Conservation (phyloP, 495 filamentous ascomycete species). For the Cudoniella acicularis region DNA sequence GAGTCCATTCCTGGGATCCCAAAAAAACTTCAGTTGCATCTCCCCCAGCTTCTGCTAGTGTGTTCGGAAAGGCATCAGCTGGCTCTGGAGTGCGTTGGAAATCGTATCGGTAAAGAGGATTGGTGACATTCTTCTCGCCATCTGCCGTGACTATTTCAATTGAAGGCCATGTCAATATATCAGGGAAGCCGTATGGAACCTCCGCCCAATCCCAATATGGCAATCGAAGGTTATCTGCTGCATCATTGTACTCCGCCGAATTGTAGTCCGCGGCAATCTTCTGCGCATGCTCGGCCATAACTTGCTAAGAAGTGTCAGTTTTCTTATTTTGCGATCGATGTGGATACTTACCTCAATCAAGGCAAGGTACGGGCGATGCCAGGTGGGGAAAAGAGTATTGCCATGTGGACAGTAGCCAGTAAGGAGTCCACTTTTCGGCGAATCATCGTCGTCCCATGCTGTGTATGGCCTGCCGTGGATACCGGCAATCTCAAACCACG, state of each 20-base stretch:
- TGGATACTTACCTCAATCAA: slow-evolving; percentile 53
- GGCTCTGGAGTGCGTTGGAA: background rate
- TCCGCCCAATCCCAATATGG: slow-evolving; percentile 67
- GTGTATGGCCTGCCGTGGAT: slow-evolving; percentile 60
- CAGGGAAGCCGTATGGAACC: background rate
- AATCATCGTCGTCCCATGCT: slow-evolving; percentile 51
- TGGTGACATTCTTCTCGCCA: background rate
- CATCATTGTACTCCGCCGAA: slow-evolving; percentile 37
- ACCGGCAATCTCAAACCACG: slow-evolving; percentile 31
- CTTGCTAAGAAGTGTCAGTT: slow-evolving; percentile 40
- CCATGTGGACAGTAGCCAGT: slow-evolving; percentile 60
- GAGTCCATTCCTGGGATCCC: background rate
- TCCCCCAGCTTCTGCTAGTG: background rate
- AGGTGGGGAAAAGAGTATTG: slow-evolving; percentile 61
- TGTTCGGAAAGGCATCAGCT: background rate
- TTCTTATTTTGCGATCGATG: background rate
- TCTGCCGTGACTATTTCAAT: background rate
- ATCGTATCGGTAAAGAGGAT: slow-evolving; percentile 53
- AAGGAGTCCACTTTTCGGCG: background rate
- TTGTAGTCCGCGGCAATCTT: slow-evolving; percentile 42
- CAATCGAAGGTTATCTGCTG: slow-evolving; percentile 50
- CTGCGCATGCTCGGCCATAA: slow-evolving; percentile 44
- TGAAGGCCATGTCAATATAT: background rate
- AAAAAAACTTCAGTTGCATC: background rate
- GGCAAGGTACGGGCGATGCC: slow-evolving; percentile 67